phyloP scores from a whole-genome alignment of 2,329 filamentous ascomycete species.

The Fonsecaea multimorphosa region DNA sequence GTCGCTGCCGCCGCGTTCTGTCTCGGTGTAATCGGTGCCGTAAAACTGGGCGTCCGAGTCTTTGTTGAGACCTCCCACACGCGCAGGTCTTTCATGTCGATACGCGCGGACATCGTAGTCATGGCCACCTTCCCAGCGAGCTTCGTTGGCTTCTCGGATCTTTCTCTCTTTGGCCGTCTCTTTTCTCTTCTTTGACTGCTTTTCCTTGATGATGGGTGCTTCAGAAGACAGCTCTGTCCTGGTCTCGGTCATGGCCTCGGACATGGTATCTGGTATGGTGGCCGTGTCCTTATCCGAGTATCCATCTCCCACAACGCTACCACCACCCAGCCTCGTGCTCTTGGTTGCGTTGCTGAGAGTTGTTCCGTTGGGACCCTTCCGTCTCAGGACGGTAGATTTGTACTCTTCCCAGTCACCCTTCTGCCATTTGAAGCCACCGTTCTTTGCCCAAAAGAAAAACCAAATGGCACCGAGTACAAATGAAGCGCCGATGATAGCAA shows the following conservation, averaged over 20 bases:
- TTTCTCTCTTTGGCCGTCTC: slow-evolving; percentile 55
- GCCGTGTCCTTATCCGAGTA: slow-evolving; percentile 68
- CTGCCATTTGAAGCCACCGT: slow-evolving; percentile 88
- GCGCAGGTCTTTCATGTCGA: slow-evolving; percentile 82
- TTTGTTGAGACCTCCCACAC: slow-evolving; percentile 88
- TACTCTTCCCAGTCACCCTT: slow-evolving; percentile 97
- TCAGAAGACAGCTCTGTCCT: slow-evolving; percentile 40
- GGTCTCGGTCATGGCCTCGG: slow-evolving; percentile 54
- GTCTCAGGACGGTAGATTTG: slow-evolving; percentile 89
- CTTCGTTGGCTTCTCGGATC: slow-evolving; percentile 43
- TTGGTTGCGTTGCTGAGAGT: slow-evolving; percentile 81
- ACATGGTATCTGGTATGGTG: slow-evolving; percentile 48
- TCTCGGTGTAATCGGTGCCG: slow-evolving; percentile 72
- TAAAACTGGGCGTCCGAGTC: slow-evolving; percentile 82
- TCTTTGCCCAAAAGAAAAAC: slow-evolving; percentile 99
- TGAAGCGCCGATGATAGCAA: slow-evolving; percentile 78
- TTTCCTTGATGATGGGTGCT: slow-evolving; percentile 45
- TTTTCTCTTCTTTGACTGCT: slow-evolving; percentile 48
- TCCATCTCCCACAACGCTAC: slow-evolving; percentile 67
- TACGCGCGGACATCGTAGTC: slow-evolving; percentile 78
- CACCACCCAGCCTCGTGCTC: slow-evolving; percentile 83
- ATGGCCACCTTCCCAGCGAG: slow-evolving; percentile 64
- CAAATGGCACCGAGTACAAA: slow-evolving; percentile 81
- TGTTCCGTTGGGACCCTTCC: slow-evolving; percentile 87
- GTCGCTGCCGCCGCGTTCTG: slow-evolving; percentile 53